Evolutionary conservation across 2,329 filamentous ascomycete species (phyloP).

Genomic region (Penicillium italicum): DNA sequence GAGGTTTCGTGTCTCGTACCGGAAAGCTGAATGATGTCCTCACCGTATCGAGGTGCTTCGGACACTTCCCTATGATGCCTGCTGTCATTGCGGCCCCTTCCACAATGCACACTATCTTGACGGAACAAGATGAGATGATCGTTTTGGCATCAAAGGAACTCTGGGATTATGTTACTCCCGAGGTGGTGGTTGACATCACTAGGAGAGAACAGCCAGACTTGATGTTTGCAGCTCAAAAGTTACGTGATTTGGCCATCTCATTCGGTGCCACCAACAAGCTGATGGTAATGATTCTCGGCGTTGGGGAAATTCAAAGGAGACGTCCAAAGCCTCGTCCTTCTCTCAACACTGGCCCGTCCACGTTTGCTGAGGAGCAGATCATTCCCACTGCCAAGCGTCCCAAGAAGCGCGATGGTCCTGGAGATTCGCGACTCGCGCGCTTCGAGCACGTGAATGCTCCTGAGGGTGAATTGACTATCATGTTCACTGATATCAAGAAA

Average conservation of each 20-base stretch:
- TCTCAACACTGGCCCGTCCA: slow-evolving; percentile 77
- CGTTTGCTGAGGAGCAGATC: slow-evolving; percentile 61
- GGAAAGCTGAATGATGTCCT: slow-evolving; percentile 89
- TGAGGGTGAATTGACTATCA: slow-evolving; percentile 83
- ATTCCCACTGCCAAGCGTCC: slow-evolving; percentile 61
- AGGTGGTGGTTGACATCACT: slow-evolving; percentile 87
- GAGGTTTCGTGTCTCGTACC: slow-evolving; percentile 91
- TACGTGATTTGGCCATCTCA: slow-evolving; percentile 90
- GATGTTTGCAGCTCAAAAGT: slow-evolving; percentile 91
- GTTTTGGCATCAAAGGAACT: slow-evolving; percentile 86
- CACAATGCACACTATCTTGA: slow-evolving; percentile 71
- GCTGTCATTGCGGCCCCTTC: slow-evolving; percentile 88
- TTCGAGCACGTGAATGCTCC: slow-evolving; percentile 91
- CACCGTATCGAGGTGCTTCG: slow-evolving; percentile 90
- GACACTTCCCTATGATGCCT: slow-evolving; percentile 88
- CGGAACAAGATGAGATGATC: slow-evolving; percentile 89
- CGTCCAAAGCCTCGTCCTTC: slow-evolving; percentile 75
- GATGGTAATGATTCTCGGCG: slow-evolving; percentile 98
- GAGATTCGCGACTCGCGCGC: slow-evolving; percentile 80
- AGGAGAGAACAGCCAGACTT: slow-evolving; percentile 81
- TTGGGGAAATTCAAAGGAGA: slow-evolving; percentile 83
- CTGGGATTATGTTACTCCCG: slow-evolving; percentile 90
- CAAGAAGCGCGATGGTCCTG: slow-evolving; percentile 59
- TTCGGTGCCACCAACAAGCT: slow-evolving; percentile 93
- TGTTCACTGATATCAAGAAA: slow-evolving; percentile 99